Conservation (phyloP, 2,329 filamentous ascomycete genomes). For the Magnaporthales sp. region DNA sequence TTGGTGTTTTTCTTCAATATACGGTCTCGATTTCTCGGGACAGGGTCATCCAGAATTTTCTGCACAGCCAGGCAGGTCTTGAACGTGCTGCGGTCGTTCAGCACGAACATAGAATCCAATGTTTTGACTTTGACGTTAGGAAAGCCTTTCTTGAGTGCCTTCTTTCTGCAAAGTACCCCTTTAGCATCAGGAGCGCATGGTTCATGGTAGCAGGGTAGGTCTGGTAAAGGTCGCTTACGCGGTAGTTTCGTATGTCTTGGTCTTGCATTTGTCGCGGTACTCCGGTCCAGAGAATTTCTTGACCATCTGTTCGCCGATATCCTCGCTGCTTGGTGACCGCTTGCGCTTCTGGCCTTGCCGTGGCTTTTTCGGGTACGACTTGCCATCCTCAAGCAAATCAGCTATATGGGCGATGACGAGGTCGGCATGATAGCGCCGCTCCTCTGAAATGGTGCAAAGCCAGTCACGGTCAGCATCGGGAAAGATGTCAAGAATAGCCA, state of each 20-base stretch:
- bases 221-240: background rate
- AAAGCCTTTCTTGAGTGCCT: constrained; percentile 5
- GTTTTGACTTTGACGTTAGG: background rate
- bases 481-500: constrained; percentile 26
- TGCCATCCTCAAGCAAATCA: constrained; percentile 28
- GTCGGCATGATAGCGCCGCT: constrained; percentile 20
- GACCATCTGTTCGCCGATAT: constrained; percentile 10
- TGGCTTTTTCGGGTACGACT: constrained; percentile 24
- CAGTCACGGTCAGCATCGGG: constrained; percentile 35
- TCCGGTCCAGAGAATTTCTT: constrained; percentile 14
- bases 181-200: background rate
- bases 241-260: constrained; percentile 9
- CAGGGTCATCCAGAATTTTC: background rate
- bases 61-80: background rate
- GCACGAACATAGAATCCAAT: background rate
- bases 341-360: constrained; percentile 30
- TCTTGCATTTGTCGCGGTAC: constrained; percentile 9
- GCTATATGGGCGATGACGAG: constrained; percentile 28
- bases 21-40: background rate
- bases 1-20: background rate
- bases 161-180: background rate
- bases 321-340: constrained; percentile 15
- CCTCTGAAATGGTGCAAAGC: constrained; percentile 19
- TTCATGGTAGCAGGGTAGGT: background rate
- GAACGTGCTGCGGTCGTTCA: background rate